Evolutionary conservation across 208 protist species (phyloP), one percentile per base, ranked within the genome.

Genomic region (Trypanosomatidae sp.): DNA sequence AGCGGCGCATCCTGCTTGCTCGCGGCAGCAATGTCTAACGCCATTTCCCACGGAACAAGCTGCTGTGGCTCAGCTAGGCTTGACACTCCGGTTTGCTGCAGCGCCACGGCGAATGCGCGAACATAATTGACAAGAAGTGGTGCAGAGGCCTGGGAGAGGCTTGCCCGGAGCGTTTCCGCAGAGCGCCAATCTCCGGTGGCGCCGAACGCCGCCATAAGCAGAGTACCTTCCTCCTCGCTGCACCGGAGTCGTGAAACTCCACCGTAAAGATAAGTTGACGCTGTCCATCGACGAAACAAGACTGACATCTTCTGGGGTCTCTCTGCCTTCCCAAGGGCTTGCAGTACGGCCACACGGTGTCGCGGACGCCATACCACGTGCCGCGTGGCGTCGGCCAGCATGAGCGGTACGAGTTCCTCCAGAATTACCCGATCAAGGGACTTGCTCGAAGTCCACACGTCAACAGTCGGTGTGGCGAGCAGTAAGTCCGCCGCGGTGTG

Each of bases 401-500:
- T 80, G n/a, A 80, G 75, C 66, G 75, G 75, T 15, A 75, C 75
- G 3, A 80, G 41, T 49, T 80, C 69, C 43, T 59, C 47, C 36
- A 68, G 28, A 19, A 80, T 59, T 9, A 33, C 41, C 6, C 30
- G 39, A 52, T 73, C 25, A n/a, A 66, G 67, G 36, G 22, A 39
- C 28, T 58, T 47, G 22, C 46, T 36, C 19, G 30, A 71, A 28
- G 39, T 13, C 50, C 39, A 12, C 44, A 39, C n/a, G 25, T 53
- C 44, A 47, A 65, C 36, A 41, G 41, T 33, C 3, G 36, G 6
- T n/a, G 59, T 66, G 5, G 53, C 50, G 66, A 91, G 80, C 25
- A 89, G 60, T 49, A 85, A 52, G 68, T 94, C 87, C 15, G 78
- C 86, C 12, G 71, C 83, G 1, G 85, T 81, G 82, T 83, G 76